Percentiles rank a stretch among this genome's conserved stretches.
phyloP scores from a whole-genome alignment of 2,329 filamentous ascomycete species.

The Salinomyces thailandicus region DNA sequence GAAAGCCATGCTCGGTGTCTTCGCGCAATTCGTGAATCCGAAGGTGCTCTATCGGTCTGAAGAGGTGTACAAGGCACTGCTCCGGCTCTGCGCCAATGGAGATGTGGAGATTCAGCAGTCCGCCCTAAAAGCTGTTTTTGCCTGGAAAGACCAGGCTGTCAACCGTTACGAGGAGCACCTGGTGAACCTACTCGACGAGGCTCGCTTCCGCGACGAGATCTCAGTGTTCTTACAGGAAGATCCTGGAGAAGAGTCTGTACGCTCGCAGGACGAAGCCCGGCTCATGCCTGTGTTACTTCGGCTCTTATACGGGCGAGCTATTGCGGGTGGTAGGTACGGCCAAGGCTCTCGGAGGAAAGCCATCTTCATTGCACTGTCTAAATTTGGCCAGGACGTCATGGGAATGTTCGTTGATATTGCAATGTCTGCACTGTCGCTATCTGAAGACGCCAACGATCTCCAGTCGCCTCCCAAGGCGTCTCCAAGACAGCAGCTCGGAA shows the following conservation, averaged over 20 bases:
- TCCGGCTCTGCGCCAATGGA: constrained; percentile 72
- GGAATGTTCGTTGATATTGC: constrained; percentile 75
- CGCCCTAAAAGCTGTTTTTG: constrained; percentile 70
- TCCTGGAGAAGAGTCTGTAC: constrained; percentile 52
- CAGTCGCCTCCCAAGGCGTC: constrained; percentile 5
- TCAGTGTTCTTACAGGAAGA: constrained; percentile 57
- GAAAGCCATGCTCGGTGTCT: constrained; percentile 69
- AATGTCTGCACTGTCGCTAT: constrained; percentile 45
- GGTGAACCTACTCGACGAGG: constrained; percentile 78
- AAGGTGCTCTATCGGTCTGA: constrained; percentile 67
- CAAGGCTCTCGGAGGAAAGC: constrained; percentile 67
- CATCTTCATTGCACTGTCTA: constrained; percentile 66
- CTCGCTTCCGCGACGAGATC: constrained; percentile 87
- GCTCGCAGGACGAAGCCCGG: constrained; percentile 60
- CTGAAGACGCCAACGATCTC: neutral
- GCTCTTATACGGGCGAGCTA: constrained; percentile 78
- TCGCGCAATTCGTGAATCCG: constrained; percentile 78
- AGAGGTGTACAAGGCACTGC: constrained; percentile 64
- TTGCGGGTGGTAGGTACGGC: constrained; percentile 69
- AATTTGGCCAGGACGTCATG: constrained; percentile 63
- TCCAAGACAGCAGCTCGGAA: constrained; percentile 71
- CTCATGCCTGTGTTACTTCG: constrained; percentile 81
- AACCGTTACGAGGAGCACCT: constrained; percentile 75
- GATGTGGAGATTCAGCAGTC: constrained; percentile 82
- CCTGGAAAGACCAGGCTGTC: constrained; percentile 76